Base-by-base conservation (phyloP, 2,329 filamentous ascomycete genomes). In the Metarhizium rileyi region DNA sequence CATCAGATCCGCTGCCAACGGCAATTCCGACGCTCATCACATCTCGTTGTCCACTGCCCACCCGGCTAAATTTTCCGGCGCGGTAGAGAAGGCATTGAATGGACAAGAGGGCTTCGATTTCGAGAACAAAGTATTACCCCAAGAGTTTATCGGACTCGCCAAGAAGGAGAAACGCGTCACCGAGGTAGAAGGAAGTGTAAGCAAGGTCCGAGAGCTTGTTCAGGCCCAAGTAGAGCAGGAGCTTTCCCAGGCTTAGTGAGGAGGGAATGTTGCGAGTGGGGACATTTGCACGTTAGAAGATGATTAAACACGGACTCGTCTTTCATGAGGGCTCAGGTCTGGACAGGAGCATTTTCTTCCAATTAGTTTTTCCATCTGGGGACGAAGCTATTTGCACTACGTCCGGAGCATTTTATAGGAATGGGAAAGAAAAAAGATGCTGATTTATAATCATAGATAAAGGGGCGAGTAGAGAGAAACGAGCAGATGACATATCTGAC, bases 41-140 rank as follows among this genome's bases (percentile, higher is more conserved):
- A 86, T 98, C 60, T 83, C 89, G 1, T 80, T 98, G 3, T 87
- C 90, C 1, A 98, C 93, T 2, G 93, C 93, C 2, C 93, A 98
- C 67, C 91, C 93, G 0, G 93, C 91, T 53, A 98, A 98, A 68
- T 98, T 98, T 62, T 83, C 86, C 0, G 80, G 81, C 28, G 90
- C 90, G 0, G 91, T 98, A 2, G 85, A 90, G 58, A 59, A 86
- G 44, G 90, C 91, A 0, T 73, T 97, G 52, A 77, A 81, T 55
- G 78, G 78, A 8, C 76, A 87, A 62, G 66, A 76, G n/a, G 82
- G 77, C 1, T 96, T 94, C 59, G 76, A 81, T 58, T 95, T 95
- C 63, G 74, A 80, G 38, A 67, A 76, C 54, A 79, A 84, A 54
- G 86, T 97, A 1, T 74, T 94, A 49, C 91, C 91, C 0, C 66